These are phyloP conservation scores for Solanum corneliomulleri DNA, from an alignment of 257 asterid species.

Conservation along the genomic window DNA sequence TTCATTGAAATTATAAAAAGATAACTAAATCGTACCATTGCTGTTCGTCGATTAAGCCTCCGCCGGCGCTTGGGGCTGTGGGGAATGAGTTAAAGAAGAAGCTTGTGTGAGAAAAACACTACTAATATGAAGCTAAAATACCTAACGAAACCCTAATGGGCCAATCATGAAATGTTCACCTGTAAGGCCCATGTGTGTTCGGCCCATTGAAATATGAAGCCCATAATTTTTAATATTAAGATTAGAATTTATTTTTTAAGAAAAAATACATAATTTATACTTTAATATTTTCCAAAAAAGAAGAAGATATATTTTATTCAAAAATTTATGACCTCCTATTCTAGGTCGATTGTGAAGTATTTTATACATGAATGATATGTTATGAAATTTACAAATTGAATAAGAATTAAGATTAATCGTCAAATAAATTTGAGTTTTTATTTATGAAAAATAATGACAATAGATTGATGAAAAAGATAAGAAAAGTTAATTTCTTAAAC, in stretches of 20 bases:
- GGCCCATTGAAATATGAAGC: neutral
- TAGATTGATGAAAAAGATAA: too few species aligned
- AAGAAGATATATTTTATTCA: neutral
- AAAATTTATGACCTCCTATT: neutral
- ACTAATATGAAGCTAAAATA: neutral
- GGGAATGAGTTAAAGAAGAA: neutral
- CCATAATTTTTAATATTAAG: neutral
- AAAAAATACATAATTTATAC: neutral
- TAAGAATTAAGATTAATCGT: neutral
- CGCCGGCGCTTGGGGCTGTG: neutral
- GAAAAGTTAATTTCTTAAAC: too few species aligned
- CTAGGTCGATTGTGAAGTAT: neutral
- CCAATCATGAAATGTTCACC: neutral
- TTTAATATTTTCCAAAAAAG: neutral
- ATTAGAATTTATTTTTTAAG: neutral
- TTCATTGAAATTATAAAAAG: neutral
- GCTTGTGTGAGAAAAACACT: neutral
- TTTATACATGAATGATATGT: neutral
- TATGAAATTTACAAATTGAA: neutral
- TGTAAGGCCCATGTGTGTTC: neutral
- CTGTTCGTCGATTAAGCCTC: neutral
- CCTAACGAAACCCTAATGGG: neutral
- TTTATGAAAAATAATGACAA: neutral
- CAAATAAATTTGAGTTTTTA: too few species aligned
- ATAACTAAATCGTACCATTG: neutral